These are phyloP conservation scores for Colletotrichum graminicola DNA, from an alignment of 2,329 filamentous ascomycete species.

Conservation along the genomic window DNA sequence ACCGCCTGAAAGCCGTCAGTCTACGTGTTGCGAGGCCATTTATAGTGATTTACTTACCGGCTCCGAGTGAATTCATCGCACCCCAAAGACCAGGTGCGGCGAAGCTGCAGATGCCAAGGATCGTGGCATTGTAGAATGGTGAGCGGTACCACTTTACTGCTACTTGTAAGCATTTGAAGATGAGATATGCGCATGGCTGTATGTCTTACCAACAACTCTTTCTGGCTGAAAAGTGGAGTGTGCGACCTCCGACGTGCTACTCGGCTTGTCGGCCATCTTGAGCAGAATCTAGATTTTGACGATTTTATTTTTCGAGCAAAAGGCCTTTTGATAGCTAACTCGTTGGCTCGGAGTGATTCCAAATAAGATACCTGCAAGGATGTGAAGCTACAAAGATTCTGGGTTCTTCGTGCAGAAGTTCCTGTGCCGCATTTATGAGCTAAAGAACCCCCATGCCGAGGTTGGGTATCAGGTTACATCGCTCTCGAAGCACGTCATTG, in stretches of 20 bases:
- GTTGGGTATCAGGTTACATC: constrained; percentile 9
- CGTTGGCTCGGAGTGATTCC: neutral
- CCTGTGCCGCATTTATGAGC: constrained; percentile 8
- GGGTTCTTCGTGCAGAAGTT: neutral
- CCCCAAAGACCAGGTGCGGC: constrained; percentile 48
- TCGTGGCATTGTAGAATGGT: constrained; percentile 48
- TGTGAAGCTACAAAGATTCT: no score
- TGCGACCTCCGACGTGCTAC: neutral
- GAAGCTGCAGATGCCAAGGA: constrained; percentile 48
- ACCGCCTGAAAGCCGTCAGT: constrained; percentile 64
- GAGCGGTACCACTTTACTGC: constrained; percentile 45
- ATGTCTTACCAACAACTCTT: neutral
- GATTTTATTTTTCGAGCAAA: neutral
- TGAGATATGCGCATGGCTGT: no score
- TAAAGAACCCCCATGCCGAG: neutral
- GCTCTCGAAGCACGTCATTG: constrained; percentile 35
- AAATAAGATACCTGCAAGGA: neutral
- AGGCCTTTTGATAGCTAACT: neutral
- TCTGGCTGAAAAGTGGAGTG: neutral
- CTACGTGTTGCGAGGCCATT: neutral
- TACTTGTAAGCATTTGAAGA: neutral
- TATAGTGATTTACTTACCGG: constrained; percentile 31
- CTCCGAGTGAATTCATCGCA: constrained; percentile 47
- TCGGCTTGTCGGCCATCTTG: constrained; percentile 17
- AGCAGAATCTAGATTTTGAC: neutral